Evolutionary conservation across 495 filamentous ascomycete species (phyloP).

Genomic region (Penicillium odoratum): DNA sequence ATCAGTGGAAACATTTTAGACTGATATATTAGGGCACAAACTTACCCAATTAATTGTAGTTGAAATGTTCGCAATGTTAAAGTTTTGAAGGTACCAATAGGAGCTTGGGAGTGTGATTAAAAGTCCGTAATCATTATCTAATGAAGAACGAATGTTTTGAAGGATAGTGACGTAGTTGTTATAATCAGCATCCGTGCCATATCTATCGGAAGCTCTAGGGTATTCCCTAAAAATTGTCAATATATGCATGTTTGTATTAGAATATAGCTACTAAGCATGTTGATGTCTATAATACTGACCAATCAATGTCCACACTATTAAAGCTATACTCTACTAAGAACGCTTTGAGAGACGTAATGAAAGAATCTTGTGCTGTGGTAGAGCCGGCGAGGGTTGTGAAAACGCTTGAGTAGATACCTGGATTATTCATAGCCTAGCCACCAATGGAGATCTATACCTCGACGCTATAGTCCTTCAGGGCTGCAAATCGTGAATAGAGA

Average conservation of each 20-base stretch:
- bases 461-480: too few species aligned
- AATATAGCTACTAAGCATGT: too few species aligned
- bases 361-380: neutral
- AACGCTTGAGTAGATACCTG: neutral
- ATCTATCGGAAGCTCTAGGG: neutral
- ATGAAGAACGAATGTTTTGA: neutral
- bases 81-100: conserved; percentile 43
- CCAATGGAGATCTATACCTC: conserved; percentile 28
- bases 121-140: neutral
- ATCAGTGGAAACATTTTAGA: neutral
- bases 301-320: conserved; percentile 59
- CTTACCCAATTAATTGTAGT: conserved; percentile 46
- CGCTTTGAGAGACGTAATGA: neutral
- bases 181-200: neutral
- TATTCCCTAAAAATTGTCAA: too few species aligned
- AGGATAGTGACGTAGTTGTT: neutral
- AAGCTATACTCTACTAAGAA: conserved; percentile 40
- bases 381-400: neutral
- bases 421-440: conserved; percentile 38
- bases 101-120: neutral
- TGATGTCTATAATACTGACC: conserved; percentile 20
- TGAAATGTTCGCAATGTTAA: conserved; percentile 40
- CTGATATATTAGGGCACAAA: conserved; percentile 30
- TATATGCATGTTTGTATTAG: neutral
- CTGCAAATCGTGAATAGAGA: too few species aligned